Base-by-base conservation (phyloP, 805 yeast species). In the Sungouiella thailandica region DNA sequence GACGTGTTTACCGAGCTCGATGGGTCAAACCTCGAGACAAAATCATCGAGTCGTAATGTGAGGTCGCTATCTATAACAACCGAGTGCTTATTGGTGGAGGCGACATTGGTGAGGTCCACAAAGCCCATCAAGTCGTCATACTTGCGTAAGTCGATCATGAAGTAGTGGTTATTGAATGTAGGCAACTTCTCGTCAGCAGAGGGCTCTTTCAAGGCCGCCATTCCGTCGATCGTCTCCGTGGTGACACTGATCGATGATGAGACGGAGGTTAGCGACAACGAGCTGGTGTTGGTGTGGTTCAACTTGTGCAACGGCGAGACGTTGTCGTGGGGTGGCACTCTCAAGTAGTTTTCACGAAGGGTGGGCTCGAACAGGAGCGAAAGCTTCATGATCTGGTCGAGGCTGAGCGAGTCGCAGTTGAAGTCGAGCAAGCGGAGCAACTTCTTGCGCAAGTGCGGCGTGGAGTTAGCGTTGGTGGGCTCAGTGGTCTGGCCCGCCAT, bases 361-460 rank as follows among this genome's bases (percentile, higher is more conserved):
- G 81, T 75, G 1, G 89, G 83, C 48, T 90, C 95, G 25, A 70
- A 60, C 0, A 53, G 47, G 34, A 83, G 59, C 10, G 96, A 86
- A 40, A 73, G 53, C 28, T 68, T 66, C 89, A 84, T 80, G 3
- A 83, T 61, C 8, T 65, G 60, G 4, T 70, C 72, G 27, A 76
- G 66, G 25, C 71, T 67, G 22, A 76, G 58, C 0, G 77, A 70
- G 13, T 65, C 62, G 29, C 60, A 50, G 32, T 65, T 64, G 13
- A 55, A 31, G 13, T 70, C 67, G 29, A 82, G 52, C 13, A 79
- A 55, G 26, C 65, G 60, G 32, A 69, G 57, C 11, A 79, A 56
- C 38, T 65, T 61, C 25, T 54, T 51, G 24, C 62, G 64, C 17
- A 75, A 34, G 4, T 18, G 14, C 2, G 10, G n/a, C 16, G 17